Conservation (phyloP, 192 early-diverging fungal genomes). For the Backusella morwellensis region DNA sequence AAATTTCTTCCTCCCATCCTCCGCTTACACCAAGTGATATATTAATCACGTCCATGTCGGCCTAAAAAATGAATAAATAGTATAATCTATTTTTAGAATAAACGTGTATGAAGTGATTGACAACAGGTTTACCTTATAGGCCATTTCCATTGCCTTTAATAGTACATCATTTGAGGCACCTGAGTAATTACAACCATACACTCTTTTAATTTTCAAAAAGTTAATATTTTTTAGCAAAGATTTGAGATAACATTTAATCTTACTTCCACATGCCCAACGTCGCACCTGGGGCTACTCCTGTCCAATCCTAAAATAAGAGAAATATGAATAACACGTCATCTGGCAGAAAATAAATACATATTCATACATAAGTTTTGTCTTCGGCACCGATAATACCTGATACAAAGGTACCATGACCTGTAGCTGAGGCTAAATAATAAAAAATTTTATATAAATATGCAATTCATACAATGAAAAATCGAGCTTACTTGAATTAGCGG, state of each 20-base stretch:
- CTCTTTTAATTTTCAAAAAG: constrained; percentile 13
- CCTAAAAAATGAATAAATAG: constrained; percentile 9
- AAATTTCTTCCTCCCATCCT: constrained; percentile 60
- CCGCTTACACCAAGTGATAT: constrained; percentile 74
- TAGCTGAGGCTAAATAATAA: constrained; percentile 4
- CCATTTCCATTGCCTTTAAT: constrained; percentile 72
- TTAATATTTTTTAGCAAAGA: not conserved
- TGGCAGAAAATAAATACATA: not conserved
- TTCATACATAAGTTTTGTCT: constrained; percentile 19
- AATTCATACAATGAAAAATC: not conserved
- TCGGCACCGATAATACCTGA: constrained; percentile 55
- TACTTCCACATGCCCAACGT: constrained; percentile 75
- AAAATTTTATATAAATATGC: not conserved
- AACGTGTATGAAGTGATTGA: not conserved
- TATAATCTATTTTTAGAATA: constrained; percentile 7
- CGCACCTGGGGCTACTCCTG: constrained; percentile 65
- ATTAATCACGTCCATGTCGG: constrained; percentile 78
- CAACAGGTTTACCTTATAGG: constrained; percentile 42
- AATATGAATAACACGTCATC: not conserved
- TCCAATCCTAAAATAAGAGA: constrained; percentile 36
- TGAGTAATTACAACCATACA: constrained; percentile 74
- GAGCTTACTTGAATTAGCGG: constrained; percentile 17
- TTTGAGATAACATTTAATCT: not conserved
- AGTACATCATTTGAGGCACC: constrained; percentile 68
- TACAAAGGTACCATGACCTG: constrained; percentile 67